A percentile compares a stretch with the other conserved stretches of the same genome.
phyloP scores from a whole-genome alignment of 2,329 filamentous ascomycete species.

The Uncinocarpus reesii region DNA sequence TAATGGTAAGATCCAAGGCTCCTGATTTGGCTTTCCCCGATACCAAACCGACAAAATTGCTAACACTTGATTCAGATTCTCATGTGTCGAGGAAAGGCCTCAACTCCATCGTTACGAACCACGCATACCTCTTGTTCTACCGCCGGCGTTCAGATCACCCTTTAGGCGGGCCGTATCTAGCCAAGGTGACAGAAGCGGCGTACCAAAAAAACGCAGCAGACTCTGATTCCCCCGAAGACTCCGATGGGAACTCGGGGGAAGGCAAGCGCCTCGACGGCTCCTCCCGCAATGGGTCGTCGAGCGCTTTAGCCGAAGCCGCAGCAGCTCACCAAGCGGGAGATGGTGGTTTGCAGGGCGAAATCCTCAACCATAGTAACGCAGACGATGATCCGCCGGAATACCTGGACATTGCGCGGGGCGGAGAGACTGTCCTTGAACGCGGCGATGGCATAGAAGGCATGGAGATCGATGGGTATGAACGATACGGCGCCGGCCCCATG shows the following conservation, averaged over 20 bases:
- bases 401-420: constrained; percentile 20
- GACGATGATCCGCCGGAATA: constrained; percentile 27
- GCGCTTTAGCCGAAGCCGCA: constrained; percentile 69
- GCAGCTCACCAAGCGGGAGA: constrained; percentile 57
- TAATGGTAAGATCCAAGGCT: constrained; percentile 58
- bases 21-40: background rate
- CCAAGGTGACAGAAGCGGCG: constrained; percentile 57
- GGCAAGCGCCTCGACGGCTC: constrained; percentile 76
- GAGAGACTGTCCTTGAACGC: constrained; percentile 21
- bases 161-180: constrained; percentile 68
- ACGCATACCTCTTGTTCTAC: constrained; percentile 93
- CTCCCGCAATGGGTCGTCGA: constrained; percentile 85
- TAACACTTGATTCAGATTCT: constrained; percentile 55
- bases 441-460: constrained; percentile 26
- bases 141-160: constrained; percentile 67
- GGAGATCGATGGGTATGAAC: constrained; percentile 24
- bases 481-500: constrained; percentile 15
- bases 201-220: constrained; percentile 45
- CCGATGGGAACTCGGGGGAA: constrained; percentile 58
- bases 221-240: constrained; percentile 34
- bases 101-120: constrained; percentile 55
- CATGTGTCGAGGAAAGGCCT: constrained; percentile 56
- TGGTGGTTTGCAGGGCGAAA: constrained; percentile 46
- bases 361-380: constrained; percentile 25
- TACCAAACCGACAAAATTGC: constrained; percentile 18